A percentile compares a stretch with the other conserved stretches of the same genome.
Evolutionary conservation across 192 early-diverging fungal species (phyloP).

Genomic region (Coemansia sp.): DNA sequence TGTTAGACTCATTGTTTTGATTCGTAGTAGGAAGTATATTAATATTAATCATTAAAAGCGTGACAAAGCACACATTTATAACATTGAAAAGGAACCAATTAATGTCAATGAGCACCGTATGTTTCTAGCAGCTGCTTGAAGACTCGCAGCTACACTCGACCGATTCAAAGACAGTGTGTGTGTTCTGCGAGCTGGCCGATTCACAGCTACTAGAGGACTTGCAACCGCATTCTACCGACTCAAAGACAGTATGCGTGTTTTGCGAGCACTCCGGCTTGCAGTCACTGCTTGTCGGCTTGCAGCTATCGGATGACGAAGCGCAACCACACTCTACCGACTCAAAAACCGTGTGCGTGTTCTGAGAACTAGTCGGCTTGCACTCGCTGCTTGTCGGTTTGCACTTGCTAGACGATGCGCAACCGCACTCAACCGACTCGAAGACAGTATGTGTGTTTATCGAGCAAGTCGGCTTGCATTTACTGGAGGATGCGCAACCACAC

Average conservation of each 20-base stretch:
- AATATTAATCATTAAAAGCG: neutral
- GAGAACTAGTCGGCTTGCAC: neutral
- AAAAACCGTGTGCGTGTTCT: neutral
- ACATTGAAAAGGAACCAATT: neutral
- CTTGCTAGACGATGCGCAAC: neutral
- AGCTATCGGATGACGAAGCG: neutral
- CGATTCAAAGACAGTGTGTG: constrained; percentile 14
- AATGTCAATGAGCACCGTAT: neutral
- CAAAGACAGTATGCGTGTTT: neutral
- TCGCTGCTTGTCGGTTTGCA: neutral
- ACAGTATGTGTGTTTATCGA: neutral
- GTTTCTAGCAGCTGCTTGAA: constrained; percentile 1
- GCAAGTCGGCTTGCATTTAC: neutral
- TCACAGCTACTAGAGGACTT: neutral
- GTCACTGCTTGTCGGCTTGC: neutral
- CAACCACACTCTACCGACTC: constrained; percentile 9
- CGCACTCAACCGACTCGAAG: neutral
- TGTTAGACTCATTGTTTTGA: too few relatives aligned
- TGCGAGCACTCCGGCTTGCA: neutral
- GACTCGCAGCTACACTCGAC: constrained; percentile 14
- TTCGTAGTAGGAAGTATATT: too few relatives aligned
- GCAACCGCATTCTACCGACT: constrained; percentile 10
- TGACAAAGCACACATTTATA: neutral
- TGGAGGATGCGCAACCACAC: neutral
- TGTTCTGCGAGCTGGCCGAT: neutral